Percentiles rank a stretch among this genome's conserved stretches.
phyloP scores from a whole-genome alignment of 805 yeast genomes.

The Myxozyma mucilagina region DNA sequence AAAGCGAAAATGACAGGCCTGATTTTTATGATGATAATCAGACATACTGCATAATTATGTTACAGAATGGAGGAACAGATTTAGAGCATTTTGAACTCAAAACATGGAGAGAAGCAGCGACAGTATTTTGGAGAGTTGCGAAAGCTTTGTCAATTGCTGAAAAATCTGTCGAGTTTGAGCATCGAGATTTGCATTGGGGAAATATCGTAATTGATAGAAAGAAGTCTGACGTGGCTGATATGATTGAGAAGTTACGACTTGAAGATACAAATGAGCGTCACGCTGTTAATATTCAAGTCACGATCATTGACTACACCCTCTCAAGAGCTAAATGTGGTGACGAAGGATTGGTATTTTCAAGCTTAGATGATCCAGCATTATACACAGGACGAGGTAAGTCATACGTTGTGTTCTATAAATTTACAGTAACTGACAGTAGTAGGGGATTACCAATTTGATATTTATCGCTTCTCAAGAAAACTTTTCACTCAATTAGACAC shows the following conservation, averaged over 20 bases:
- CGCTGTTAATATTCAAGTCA: constrained; percentile 41
- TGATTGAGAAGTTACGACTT: constrained; percentile 24
- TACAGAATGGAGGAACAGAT: constrained; percentile 44
- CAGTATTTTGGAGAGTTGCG: constrained; percentile 57
- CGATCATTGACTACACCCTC: constrained; percentile 59
- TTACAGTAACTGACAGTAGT: neutral
- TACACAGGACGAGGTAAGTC: constrained; percentile 49
- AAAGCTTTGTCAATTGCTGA: constrained; percentile 56
- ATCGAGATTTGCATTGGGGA: constrained; percentile 68
- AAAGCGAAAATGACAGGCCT: constrained; percentile 41
- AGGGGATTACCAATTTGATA: constrained; percentile 62
- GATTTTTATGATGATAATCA: constrained; percentile 42
- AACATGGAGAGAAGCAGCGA: constrained; percentile 43
- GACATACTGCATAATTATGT: constrained; percentile 40
- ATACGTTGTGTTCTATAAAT: neutral
- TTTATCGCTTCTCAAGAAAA: constrained; percentile 55
- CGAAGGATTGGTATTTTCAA: constrained; percentile 47
- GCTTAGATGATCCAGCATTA: constrained; percentile 65
- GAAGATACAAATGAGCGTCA: constrained; percentile 8
- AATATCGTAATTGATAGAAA: constrained; percentile 52
- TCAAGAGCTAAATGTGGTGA: constrained; percentile 48
- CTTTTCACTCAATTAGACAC: constrained; percentile 13
- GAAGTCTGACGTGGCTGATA: constrained; percentile 18
- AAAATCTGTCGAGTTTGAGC: constrained; percentile 57
- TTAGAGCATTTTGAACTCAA: constrained; percentile 48